phyloP scores from a whole-genome alignment of 305 asterid genomes.

The Fraxinus velutina region DNA sequence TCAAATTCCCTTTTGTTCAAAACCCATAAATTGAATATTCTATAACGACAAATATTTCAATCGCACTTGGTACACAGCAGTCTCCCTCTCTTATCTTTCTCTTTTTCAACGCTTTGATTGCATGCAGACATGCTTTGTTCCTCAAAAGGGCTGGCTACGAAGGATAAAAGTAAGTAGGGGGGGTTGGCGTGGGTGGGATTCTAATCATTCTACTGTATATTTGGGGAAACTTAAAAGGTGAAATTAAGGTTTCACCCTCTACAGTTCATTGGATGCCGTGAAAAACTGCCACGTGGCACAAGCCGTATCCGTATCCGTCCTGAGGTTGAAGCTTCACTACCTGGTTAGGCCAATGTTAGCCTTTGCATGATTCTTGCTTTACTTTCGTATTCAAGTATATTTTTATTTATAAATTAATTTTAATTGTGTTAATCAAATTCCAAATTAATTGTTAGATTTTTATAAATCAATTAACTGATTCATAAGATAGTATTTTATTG shows the following conservation, averaged over 20 bases:
- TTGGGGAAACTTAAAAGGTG: slow-evolving; percentile 26
- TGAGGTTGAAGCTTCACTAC: neutral
- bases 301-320: neutral
- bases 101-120: slow-evolving; percentile 35
- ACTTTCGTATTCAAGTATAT: neutral
- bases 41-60: neutral
- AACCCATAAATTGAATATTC: neutral
- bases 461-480: neutral
- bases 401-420: neutral
- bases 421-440: neutral
- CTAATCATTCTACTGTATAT: slow-evolving; percentile 36
- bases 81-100: slow-evolving; percentile 10
- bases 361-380: neutral
- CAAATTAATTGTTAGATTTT: neutral
- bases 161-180: slow-evolving; percentile 23
- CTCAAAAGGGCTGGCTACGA: slow-evolving; percentile 37
- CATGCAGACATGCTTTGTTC: slow-evolving; percentile 40
- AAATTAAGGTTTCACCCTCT: slow-evolving; percentile 16
- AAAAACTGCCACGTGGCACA: slow-evolving; percentile 34
- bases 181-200: slow-evolving; percentile 17
- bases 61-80: neutral
- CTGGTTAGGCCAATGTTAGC: neutral
- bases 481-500: neutral
- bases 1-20: slow-evolving; percentile 2
- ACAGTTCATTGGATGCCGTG: slow-evolving; percentile 18